phyloP scores from a whole-genome alignment of 176 grass and related monocot species.

The Ensete ventricosum region DNA sequence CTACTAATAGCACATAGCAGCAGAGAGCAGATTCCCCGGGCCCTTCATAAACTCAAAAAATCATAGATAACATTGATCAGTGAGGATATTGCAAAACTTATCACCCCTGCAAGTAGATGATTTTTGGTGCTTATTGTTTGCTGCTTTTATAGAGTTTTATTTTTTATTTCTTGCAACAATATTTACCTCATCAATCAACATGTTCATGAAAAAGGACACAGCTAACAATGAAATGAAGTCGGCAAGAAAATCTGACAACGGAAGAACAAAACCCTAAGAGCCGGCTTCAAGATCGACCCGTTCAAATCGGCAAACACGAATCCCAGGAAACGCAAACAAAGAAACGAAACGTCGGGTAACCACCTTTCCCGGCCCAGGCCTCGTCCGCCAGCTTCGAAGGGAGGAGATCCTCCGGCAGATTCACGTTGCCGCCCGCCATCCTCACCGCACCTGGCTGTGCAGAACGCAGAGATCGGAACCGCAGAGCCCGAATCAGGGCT shows the following conservation, averaged over 20 bases:
- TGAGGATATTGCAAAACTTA: too few relatives aligned
- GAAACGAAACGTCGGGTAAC: background rate
- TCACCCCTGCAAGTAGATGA: too few relatives aligned
- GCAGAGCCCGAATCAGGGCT: background rate
- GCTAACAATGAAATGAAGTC: background rate
- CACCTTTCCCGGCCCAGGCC: background rate
- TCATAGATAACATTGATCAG: too few relatives aligned
- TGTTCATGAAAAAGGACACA: too few relatives aligned
- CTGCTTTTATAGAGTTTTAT: too few relatives aligned
- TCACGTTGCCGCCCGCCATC: background rate
- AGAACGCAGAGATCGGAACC: background rate
- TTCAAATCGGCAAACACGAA: background rate
- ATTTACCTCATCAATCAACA: too few relatives aligned
- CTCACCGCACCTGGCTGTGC: background rate
- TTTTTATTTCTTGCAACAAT: too few relatives aligned
- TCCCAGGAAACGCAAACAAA: background rate
- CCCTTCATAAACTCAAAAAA: background rate
- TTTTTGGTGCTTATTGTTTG: too few relatives aligned
- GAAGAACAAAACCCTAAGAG: background rate
- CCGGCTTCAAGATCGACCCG: background rate
- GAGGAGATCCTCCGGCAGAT: slow-evolving; percentile 16
- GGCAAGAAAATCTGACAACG: background rate
- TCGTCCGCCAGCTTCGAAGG: background rate
- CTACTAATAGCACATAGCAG: background rate
- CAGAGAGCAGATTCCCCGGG: background rate